Conservation (phyloP, 2,329 filamentous ascomycete species). For the Colletotrichum sp. region DNA sequence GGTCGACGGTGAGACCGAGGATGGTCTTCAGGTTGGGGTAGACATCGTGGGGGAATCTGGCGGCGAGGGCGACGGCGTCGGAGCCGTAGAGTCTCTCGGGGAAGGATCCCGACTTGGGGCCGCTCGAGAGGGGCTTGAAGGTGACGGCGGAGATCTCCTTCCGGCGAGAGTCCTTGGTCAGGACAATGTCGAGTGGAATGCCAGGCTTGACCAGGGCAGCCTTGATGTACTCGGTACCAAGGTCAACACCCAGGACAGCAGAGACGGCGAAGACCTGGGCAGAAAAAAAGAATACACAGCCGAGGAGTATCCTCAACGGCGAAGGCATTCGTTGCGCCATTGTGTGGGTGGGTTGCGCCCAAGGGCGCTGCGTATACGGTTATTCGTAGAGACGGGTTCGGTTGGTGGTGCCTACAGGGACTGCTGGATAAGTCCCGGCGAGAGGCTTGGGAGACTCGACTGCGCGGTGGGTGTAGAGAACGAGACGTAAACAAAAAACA, state of each 20-base stretch:
- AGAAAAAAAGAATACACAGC: conserved; percentile 47
- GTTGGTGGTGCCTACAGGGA: neutral
- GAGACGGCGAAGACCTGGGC: conserved; percentile 60
- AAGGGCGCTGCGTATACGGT: conserved; percentile 7
- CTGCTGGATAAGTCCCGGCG: conserved; percentile 2
- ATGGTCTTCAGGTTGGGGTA: conserved; percentile 94
- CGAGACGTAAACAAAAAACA: neutral
- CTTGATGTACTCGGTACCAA: conserved; percentile 97
- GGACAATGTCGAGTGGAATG: conserved; percentile 94
- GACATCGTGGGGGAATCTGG: conserved; percentile 89
- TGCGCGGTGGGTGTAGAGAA: neutral
- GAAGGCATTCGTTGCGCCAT: conserved; percentile 40
- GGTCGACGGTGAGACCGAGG: conserved; percentile 73
- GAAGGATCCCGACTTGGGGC: conserved; percentile 68
- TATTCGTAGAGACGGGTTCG: neutral
- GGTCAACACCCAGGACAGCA: conserved; percentile 88
- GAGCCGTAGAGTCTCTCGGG: conserved; percentile 92
- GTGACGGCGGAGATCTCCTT: conserved; percentile 92
- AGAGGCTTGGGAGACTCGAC: conserved; percentile 4
- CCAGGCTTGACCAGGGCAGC: conserved; percentile 95
- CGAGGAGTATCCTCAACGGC: conserved; percentile 43
- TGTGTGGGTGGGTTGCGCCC: conserved; percentile 21
- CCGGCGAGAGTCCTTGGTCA: conserved; percentile 96
- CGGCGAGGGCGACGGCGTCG: conserved; percentile 85
- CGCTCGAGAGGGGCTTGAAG: conserved; percentile 83